These are phyloP conservation scores for Westerdykella sp. DNA, from an alignment of 2,329 filamentous ascomycete species.

Conservation along the genomic window DNA sequence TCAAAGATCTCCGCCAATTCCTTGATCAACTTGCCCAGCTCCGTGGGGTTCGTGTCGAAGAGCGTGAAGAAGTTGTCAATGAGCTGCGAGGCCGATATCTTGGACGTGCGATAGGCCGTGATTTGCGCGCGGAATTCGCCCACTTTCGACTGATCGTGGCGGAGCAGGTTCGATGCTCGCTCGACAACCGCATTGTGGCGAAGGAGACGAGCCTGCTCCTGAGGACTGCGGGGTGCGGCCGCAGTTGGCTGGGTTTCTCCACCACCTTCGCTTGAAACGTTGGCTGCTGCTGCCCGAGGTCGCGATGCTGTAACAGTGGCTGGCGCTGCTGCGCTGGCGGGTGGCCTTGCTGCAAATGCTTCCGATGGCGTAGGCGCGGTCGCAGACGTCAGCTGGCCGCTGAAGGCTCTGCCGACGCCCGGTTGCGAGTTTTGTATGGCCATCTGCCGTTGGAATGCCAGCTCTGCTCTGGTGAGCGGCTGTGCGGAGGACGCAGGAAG, in stretches of 20 bases:
- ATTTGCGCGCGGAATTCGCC: constrained; percentile 71
- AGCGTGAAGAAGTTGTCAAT: constrained; percentile 83
- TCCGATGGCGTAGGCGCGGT: constrained; percentile 33
- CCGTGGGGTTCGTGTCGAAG: constrained; percentile 73
- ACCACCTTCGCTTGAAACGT: constrained; percentile 13
- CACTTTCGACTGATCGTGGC: constrained; percentile 70
- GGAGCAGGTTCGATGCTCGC: constrained; percentile 72
- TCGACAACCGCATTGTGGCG: constrained; percentile 82
- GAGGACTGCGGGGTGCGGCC: constrained; percentile 48
- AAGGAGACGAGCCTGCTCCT: constrained; percentile 73
- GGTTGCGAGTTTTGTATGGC: constrained; percentile 64
- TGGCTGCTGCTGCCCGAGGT: constrained; percentile 10
- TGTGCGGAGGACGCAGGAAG: constrained; percentile 71
- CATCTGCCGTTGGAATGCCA: constrained; percentile 87
- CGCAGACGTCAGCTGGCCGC: constrained; percentile 64
- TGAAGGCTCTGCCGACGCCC: constrained; percentile 72
- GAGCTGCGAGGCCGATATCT: constrained; percentile 66
- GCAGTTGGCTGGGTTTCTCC: constrained; percentile 29
- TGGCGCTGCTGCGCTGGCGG: constrained; percentile 33
- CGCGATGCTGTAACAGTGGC: constrained; percentile 37
- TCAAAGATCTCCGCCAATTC: constrained; percentile 93
- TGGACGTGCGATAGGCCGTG: constrained; percentile 66
- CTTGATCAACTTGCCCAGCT: constrained; percentile 81
- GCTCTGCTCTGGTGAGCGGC: constrained; percentile 74
- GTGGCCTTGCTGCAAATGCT: constrained; percentile 43